These are phyloP conservation scores for Ceratobasidium sp. DNA, from an alignment of 1,284 basidiomycete genomes.

Conservation along the genomic window DNA sequence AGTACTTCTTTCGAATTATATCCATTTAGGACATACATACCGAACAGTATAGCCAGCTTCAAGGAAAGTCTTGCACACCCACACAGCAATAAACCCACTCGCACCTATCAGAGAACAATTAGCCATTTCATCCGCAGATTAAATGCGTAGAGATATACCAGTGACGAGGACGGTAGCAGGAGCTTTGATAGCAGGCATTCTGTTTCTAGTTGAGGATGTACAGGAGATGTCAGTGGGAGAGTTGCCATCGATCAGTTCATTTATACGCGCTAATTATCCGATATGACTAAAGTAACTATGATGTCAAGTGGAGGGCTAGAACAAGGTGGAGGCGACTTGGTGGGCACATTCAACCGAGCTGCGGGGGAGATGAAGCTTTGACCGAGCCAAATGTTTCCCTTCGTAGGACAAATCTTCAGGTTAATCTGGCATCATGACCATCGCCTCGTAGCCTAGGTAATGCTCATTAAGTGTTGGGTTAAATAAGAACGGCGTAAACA, in stretches of 20 bases:
- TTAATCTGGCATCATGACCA: too few relatives aligned
- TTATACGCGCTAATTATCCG: background rate
- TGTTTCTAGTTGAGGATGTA: constrained; percentile 16
- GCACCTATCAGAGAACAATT: constrained; percentile 36
- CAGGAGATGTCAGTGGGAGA: background rate
- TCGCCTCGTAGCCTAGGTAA: too few relatives aligned
- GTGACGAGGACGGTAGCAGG: constrained; percentile 45
- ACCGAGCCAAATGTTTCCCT: too few relatives aligned
- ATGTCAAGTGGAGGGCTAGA: constrained; percentile 4
- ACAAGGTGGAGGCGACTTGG: background rate
- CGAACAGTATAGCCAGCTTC: constrained; percentile 42
- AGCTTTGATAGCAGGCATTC: constrained; percentile 42
- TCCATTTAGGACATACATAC: background rate
- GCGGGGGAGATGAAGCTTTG: too few relatives aligned
- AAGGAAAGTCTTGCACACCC: constrained; percentile 41
- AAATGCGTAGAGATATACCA: constrained; percentile 1
- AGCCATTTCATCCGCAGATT: too few relatives aligned
- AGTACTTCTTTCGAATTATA: too few relatives aligned
- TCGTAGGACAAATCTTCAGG: too few relatives aligned
- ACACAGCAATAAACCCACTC: constrained; percentile 43
- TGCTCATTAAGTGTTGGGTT: too few relatives aligned
- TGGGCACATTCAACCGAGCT: too few relatives aligned
- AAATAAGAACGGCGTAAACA: too few relatives aligned
- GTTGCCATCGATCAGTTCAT: background rate
- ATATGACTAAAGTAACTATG: background rate